A percentile compares a stretch with the other conserved stretches of the same genome.
Evolutionary conservation across 73 alveolate species (phyloP).

Genomic region (Paramecium caudatum): DNA sequence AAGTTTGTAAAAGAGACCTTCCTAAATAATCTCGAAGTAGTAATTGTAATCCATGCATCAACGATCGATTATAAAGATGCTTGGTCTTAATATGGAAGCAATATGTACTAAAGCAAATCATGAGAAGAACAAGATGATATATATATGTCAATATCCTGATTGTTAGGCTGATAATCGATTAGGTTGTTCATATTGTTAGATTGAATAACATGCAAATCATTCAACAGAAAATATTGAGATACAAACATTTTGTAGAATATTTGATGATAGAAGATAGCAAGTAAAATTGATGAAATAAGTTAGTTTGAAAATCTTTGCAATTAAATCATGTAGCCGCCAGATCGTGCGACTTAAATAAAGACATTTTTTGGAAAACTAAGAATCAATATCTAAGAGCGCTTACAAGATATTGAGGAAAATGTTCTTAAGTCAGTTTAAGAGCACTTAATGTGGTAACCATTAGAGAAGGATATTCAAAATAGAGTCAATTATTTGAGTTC

Average conservation of each 20-base stretch:
- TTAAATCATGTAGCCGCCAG: background rate
- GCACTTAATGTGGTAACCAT: background rate
- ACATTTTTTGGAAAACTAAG: background rate
- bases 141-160: slow-evolving; percentile 19
- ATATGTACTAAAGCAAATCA: slow-evolving; percentile 31
- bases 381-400: background rate
- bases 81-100: slow-evolving; percentile 61
- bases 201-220: slow-evolving; percentile 54
- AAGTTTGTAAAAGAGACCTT: slow-evolving; percentile 14
- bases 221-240: slow-evolving; percentile 49
- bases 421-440: slow-evolving; percentile 1
- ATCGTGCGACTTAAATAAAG: background rate
- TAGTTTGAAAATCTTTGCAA: background rate
- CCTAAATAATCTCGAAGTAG: slow-evolving; percentile 5
- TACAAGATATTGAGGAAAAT: slow-evolving; percentile 3
- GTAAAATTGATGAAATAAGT: background rate
- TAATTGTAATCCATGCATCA: slow-evolving; percentile 16
- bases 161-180: slow-evolving; percentile 58
- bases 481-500: slow-evolving; percentile 4
- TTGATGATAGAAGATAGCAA: slow-evolving; percentile 42
- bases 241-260: slow-evolving; percentile 16
- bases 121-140: slow-evolving; percentile 64
- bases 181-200: slow-evolving; percentile 65
- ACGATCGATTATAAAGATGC: slow-evolving; percentile 39
- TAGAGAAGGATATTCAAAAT: slow-evolving; percentile 21